Percentiles rank a stretch among this genome's conserved stretches.
These are phyloP conservation scores for Gypsophila paniculata DNA, from an alignment of 179 eudicot species.

Conservation along the genomic window DNA sequence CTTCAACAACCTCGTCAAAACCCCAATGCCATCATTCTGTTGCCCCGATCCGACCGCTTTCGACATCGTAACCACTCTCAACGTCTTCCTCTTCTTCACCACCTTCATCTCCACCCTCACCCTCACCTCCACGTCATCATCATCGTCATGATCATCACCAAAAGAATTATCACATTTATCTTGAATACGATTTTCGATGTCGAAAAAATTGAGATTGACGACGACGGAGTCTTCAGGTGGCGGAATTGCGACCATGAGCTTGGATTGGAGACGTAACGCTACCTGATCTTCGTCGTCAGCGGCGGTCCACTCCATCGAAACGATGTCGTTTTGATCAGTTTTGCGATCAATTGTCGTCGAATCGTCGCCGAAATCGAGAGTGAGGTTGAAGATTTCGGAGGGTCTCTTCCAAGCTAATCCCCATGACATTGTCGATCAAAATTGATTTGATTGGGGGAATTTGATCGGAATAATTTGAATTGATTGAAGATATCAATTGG, in stretches of 20 bases:
- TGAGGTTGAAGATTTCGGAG: conserved; percentile 65
- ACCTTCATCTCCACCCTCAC: conserved; percentile 69
- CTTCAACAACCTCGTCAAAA: conserved; percentile 60
- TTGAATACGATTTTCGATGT: background rate
- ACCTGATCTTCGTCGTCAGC: conserved; percentile 96
- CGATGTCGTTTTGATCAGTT: conserved; percentile 16
- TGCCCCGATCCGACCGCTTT: conserved; percentile 80
- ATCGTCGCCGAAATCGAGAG: conserved; percentile 66
- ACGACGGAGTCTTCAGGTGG: conserved; percentile 71
- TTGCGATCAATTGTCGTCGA: conserved; percentile 17
- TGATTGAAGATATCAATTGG: no score
- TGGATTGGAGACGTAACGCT: conserved; percentile 71
- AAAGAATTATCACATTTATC: conserved; percentile 3
- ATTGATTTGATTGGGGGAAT: no score
- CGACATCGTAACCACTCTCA: conserved; percentile 54
- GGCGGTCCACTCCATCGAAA: conserved; percentile 71
- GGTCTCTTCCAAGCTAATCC: conserved; percentile 94
- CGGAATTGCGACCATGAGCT: conserved; percentile 87
- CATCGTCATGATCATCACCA: conserved; percentile 9
- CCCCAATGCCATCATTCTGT: conserved; percentile 85
- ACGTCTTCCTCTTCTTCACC: conserved; percentile 73
- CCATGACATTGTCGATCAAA: conserved; percentile 72
- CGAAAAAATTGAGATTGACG: conserved; percentile 35
- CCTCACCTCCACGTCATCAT: background rate
- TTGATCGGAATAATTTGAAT: background rate